phyloP scores from a whole-genome alignment of 441 rosid genomes.

The Adansonia grandidieri region DNA sequence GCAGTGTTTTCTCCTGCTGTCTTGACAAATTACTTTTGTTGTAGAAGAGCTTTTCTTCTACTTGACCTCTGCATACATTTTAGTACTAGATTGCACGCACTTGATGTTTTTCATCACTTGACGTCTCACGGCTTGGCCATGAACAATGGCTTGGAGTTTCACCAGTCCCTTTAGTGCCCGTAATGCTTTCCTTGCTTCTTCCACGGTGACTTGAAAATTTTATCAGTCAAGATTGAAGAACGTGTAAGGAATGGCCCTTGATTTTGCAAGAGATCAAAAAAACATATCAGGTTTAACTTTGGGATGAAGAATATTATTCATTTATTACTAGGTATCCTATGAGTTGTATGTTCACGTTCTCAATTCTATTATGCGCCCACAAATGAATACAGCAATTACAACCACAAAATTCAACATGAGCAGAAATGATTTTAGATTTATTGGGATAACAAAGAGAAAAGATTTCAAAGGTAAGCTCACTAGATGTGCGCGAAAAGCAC shows the following conservation, averaged over 20 bases:
- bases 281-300: too few relatives aligned
- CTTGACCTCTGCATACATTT: conserved; percentile 36
- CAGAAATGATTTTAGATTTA: neutral
- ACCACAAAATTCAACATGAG: neutral
- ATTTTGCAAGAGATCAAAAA: too few relatives aligned
- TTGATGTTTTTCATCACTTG: conserved; percentile 33
- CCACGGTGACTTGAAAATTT: conserved; percentile 16
- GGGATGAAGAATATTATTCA: too few relatives aligned
- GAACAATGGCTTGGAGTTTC: conserved; percentile 83
- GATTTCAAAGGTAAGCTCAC: conserved; percentile 45
- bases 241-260: neutral
- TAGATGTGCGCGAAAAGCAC: conserved; percentile 74
- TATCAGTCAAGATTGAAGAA: conserved; percentile 21
- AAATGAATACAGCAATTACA: too few relatives aligned
- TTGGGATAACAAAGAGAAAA: neutral
- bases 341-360: too few relatives aligned
- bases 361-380: too few relatives aligned
- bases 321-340: neutral
- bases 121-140: conserved; percentile 77
- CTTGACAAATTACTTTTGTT: conserved; percentile 26
- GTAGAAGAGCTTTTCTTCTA: conserved; percentile 25
- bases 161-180: conserved; percentile 81
- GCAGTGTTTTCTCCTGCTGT: conserved; percentile 36
- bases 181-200: conserved; percentile 89
- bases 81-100: conserved; percentile 33